Evolutionary conservation across 768 basidiomycete genomes (phyloP).

Genomic region (Multifurca ochricompacta): DNA sequence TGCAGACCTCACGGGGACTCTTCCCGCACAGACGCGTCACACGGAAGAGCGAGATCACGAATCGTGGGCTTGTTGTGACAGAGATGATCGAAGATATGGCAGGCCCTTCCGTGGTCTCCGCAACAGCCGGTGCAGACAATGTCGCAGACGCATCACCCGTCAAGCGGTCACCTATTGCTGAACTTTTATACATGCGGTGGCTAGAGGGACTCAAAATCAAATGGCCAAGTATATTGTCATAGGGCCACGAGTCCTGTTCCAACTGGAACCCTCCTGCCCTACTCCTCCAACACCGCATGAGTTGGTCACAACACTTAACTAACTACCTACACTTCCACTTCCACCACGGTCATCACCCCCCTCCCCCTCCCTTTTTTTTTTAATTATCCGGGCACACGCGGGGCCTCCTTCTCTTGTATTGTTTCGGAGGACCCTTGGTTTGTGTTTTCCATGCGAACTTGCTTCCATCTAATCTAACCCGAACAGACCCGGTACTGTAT

Average conservation of each 20-base stretch:
- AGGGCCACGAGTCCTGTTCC: not conserved
- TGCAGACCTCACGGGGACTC: constrained; percentile 71
- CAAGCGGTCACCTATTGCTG: constrained; percentile 84
- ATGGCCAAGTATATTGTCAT: constrained; percentile 67
- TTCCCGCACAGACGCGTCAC: constrained; percentile 75
- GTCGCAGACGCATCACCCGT: constrained; percentile 25
- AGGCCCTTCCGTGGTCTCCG: constrained; percentile 24
- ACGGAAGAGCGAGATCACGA: constrained; percentile 79
- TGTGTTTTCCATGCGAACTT: not conserved
- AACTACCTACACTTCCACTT: not conserved
- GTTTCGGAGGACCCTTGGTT: not conserved
- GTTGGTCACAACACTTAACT: not conserved
- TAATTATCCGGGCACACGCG: not conserved
- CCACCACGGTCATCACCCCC: not conserved
- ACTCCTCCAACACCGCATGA: not conserved
- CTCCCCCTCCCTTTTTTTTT: not conserved
- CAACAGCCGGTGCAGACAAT: constrained; percentile 32
- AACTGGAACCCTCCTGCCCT: not conserved
- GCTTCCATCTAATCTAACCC: not conserved
- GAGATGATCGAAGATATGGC: constrained; percentile 61
- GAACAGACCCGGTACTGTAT: not conserved
- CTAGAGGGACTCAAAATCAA: constrained; percentile 84
- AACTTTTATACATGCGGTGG: constrained; percentile 97
- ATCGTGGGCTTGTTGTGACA: constrained; percentile 74
- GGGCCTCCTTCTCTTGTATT: not conserved